Evolutionary conservation across 257 asterid species (phyloP).

Genomic region (Solanum boliviense): DNA sequence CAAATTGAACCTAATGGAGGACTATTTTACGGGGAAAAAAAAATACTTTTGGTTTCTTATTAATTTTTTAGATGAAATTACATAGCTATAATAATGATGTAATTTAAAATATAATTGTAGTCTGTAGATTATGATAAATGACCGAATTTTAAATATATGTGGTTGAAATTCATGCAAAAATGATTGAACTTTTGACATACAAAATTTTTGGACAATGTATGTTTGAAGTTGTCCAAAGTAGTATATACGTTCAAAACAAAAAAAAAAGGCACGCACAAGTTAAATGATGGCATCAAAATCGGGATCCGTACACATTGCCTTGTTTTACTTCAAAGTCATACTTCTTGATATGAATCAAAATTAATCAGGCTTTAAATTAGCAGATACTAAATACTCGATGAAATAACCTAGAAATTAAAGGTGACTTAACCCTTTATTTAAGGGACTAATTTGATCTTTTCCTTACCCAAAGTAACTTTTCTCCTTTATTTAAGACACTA

Average conservation of each 20-base stretch:
- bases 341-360: not conserved
- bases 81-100: not conserved
- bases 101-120: too few relatives aligned
- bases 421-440: not conserved
- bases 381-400: not conserved
- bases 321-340: not conserved
- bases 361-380: too few relatives aligned
- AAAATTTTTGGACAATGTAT: too few relatives aligned
- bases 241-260: too few relatives aligned
- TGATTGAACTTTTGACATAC: too few relatives aligned
- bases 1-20: not conserved
- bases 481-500: not conserved
- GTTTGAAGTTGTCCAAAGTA: not conserved
- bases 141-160: too few relatives aligned
- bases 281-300: not conserved
- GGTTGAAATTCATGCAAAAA: not conserved
- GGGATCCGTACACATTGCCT: not conserved
- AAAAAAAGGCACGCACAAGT: not conserved
- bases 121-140: too few relatives aligned
- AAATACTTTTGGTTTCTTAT: too few relatives aligned
- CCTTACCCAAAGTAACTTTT: not conserved
- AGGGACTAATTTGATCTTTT: not conserved
- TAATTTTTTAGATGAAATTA: not conserved
- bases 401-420: too few relatives aligned
- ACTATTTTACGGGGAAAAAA: not conserved